Percentiles rank a stretch among this genome's conserved stretches.
These are phyloP conservation scores for Trichophyton simii DNA, from an alignment of 2,329 filamentous ascomycete species.

Conservation along the genomic window DNA sequence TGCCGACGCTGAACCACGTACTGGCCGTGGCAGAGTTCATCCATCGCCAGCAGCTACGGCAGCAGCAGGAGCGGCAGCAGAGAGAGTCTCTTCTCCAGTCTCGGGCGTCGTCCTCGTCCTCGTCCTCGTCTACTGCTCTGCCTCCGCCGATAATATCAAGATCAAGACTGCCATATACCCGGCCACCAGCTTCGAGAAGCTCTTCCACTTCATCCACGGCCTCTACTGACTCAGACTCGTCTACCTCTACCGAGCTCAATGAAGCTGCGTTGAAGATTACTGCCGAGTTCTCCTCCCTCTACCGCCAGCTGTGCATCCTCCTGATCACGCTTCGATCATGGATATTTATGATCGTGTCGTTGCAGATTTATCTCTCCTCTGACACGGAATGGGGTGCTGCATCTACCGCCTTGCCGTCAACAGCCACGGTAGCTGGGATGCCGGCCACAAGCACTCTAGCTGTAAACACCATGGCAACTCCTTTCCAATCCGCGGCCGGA, in stretches of 20 bases:
- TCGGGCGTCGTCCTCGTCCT: neutral
- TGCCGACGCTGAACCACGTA: slow-evolving; percentile 55
- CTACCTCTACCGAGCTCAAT: neutral
- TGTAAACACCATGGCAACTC: slow-evolving; percentile 6
- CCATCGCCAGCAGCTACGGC: slow-evolving; percentile 16
- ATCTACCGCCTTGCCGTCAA: neutral
- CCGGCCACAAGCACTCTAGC: neutral
- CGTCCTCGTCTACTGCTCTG: no score
- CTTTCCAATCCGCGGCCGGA: neutral
- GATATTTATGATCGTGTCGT: slow-evolving; percentile 26
- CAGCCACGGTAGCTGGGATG: slow-evolving; percentile 10
- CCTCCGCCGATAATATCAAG: neutral
- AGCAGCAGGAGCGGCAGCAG: neutral
- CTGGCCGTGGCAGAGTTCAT: slow-evolving; percentile 39
- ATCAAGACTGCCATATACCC: neutral
- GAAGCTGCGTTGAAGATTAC: slow-evolving; percentile 10
- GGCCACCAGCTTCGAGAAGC: neutral
- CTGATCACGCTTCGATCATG: slow-evolving; percentile 25
- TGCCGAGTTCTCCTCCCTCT: slow-evolving; percentile 20
- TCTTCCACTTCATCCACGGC: neutral
- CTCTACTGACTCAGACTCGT: neutral
- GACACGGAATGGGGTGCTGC: slow-evolving; percentile 17
- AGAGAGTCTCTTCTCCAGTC: neutral
- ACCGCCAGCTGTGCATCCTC: slow-evolving; percentile 29
- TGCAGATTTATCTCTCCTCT: slow-evolving; percentile 28